Percentiles rank a stretch among this genome's conserved stretches.
Evolutionary conservation across 2,329 filamentous ascomycete genomes (phyloP).

Genomic region (Allantophomopsis cytisporea): DNA sequence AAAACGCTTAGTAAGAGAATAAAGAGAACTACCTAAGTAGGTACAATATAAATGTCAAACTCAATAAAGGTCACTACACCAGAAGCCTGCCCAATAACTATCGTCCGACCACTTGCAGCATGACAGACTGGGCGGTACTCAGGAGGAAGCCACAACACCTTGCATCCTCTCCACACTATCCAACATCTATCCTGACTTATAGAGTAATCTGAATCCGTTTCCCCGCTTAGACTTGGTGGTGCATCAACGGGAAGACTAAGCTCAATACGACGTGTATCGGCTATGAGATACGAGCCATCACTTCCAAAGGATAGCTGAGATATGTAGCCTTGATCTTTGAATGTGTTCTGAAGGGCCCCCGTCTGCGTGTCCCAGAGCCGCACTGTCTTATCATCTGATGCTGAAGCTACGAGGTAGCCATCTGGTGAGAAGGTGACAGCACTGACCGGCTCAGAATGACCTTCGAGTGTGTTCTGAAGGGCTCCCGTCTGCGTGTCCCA

Average conservation of each 20-base stretch:
- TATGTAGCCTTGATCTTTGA: background rate
- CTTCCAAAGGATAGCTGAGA: background rate
- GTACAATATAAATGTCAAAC: background rate
- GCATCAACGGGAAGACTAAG: background rate
- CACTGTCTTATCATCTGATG: slow-evolving; percentile 2
- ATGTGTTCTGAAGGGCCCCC: slow-evolving; percentile 3
- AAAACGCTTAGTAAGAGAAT: too few species aligned
- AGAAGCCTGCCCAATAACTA: background rate
- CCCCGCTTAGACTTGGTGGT: background rate
- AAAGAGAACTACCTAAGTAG: too few species aligned
- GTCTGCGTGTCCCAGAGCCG: slow-evolving; percentile 6
- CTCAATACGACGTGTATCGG: background rate
- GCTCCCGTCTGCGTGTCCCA: slow-evolving; percentile 6
- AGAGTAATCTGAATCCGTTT: background rate
- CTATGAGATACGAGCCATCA: background rate
- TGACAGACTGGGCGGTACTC: background rate
- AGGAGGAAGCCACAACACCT: background rate
- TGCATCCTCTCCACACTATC: background rate
- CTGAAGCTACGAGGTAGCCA: slow-evolving; percentile 1
- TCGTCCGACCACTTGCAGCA: background rate
- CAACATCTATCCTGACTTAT: background rate
- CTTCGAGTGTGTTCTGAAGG: slow-evolving; percentile 4
- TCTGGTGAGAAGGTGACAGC: slow-evolving; percentile 4
- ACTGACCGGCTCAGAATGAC: background rate
- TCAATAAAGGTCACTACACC: background rate